Base-by-base conservation (phyloP, 2,329 filamentous ascomycete genomes). In the Geosmithia flava region DNA sequence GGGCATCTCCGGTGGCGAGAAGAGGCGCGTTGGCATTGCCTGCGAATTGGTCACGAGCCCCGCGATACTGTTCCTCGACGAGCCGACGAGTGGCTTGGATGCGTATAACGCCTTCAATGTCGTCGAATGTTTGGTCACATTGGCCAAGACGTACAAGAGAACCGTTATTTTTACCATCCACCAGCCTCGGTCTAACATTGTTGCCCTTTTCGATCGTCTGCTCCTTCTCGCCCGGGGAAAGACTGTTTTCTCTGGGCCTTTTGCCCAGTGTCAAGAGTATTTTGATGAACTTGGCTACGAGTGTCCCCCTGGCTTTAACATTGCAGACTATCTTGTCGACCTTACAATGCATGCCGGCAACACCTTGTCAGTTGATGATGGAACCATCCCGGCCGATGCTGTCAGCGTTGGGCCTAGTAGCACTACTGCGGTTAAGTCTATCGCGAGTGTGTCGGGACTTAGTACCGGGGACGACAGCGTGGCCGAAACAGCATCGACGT, bases 131-230 rank as follows among this genome's bases (percentile, higher is more conserved):
- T 76, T 98, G 10, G 91, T 97, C 40, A 95, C 85, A 1, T 70
- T 98, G 43, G 93, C 94, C 47, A 96, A 95, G 70, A 93, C 82
- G 42, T 98, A 97, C 69, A 94, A 96, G 68, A 80, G 94, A 51
- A 98, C 94, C 1, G 89, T 98, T 48, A 85, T 98, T 52, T 96
- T 98, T 68, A 98, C 93, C 15, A 98, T 98, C 53, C 93, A 98
- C 63, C 93, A 98, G 59, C 93, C 93, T 39, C 81, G 94, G 55
- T 98, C 93, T 11, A 98, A 98, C 65, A 98, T 98, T 59, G 93
- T 97, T 20, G 93, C 93, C 10, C 76, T 98, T 3, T 98, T 98
- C 60, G 93, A 98, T 62, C 82, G 91, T 49, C 75, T 98, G n/a
- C 76, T 98, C 48, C 78, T 98, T 15, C 73, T 98, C 42, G 93